Percentiles rank a stretch among this genome's conserved stretches.
Evolutionary conservation across 108 stramenopile species (phyloP).

Genomic region (Discostella stelligeroides): DNA sequence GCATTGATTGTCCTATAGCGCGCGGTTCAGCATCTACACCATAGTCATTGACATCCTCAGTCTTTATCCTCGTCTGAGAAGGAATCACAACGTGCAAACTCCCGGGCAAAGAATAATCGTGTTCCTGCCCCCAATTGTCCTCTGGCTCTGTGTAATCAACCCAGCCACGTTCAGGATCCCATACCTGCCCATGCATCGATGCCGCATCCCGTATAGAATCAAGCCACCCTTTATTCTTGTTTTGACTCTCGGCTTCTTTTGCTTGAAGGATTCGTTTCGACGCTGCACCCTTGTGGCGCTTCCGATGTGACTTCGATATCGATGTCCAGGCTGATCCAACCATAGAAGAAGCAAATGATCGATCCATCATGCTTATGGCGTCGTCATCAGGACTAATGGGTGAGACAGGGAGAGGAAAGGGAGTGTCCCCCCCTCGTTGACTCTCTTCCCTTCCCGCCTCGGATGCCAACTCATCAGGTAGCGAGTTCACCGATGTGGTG

Average conservation of each 20-base stretch:
- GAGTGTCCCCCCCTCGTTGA: constrained; percentile 16
- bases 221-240: constrained; percentile 68
- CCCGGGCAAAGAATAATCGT: constrained; percentile 17
- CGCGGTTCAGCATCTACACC: not conserved
- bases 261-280: constrained; percentile 51
- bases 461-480: not conserved
- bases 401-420: constrained; percentile 3
- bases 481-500: not conserved
- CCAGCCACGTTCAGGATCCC: constrained; percentile 78
- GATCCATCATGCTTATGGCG: constrained; percentile 45
- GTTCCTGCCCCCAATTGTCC: constrained; percentile 4
- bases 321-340: constrained; percentile 52
- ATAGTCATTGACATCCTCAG: not conserved
- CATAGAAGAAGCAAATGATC: constrained; percentile 33
- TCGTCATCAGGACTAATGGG: constrained; percentile 14
- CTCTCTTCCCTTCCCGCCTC: not conserved
- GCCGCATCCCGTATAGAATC: constrained; percentile 73
- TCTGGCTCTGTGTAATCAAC: constrained; percentile 65
- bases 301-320: constrained; percentile 42
- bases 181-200: constrained; percentile 51
- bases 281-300: constrained; percentile 73
- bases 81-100: constrained; percentile 32
- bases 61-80: not conserved
- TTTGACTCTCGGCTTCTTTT: constrained; percentile 47
- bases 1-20: not conserved